These are phyloP conservation scores for Cordyceps cicadae DNA, from an alignment of 2,329 filamentous ascomycete species.

Conservation along the genomic window DNA sequence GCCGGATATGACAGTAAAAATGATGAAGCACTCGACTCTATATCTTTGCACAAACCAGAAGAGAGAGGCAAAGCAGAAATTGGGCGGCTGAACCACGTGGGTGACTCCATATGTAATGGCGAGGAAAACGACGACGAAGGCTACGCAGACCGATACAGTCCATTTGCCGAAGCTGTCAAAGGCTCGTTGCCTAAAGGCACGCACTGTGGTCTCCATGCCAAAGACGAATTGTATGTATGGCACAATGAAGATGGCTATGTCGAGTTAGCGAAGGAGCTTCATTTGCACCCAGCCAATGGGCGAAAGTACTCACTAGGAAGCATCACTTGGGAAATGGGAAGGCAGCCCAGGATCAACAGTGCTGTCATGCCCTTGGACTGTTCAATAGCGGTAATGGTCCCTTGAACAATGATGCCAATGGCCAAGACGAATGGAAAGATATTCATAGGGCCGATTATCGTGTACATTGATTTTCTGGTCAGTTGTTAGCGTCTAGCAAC, in stretches of 20 bases:
- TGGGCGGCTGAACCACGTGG: conserved; percentile 43
- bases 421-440: conserved; percentile 49
- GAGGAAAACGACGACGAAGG: conserved; percentile 39
- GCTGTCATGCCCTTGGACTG: conserved; percentile 47
- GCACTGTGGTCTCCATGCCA: conserved; percentile 50
- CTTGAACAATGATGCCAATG: conserved; percentile 49
- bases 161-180: conserved; percentile 54
- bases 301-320: conserved; percentile 42
- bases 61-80: conserved; percentile 58
- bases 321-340: conserved; percentile 47
- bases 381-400: conserved; percentile 46
- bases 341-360: conserved; percentile 45
- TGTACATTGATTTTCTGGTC: conserved; percentile 30
- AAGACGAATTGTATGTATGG: conserved; percentile 60
- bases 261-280: not conserved
- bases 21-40: conserved; percentile 46
- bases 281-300: not conserved
- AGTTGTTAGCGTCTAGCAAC: not conserved
- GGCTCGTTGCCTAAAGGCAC: conserved; percentile 45
- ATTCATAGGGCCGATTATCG: conserved; percentile 39
- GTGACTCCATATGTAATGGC: conserved; percentile 52
- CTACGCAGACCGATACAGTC: conserved; percentile 50
- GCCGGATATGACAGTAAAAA: conserved; percentile 43
- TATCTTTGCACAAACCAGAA: conserved; percentile 60
- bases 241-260: conserved; percentile 54